Evolutionary conservation across 2,329 filamentous ascomycete genomes (phyloP).

Genomic region (Trichoderma polysporum): DNA sequence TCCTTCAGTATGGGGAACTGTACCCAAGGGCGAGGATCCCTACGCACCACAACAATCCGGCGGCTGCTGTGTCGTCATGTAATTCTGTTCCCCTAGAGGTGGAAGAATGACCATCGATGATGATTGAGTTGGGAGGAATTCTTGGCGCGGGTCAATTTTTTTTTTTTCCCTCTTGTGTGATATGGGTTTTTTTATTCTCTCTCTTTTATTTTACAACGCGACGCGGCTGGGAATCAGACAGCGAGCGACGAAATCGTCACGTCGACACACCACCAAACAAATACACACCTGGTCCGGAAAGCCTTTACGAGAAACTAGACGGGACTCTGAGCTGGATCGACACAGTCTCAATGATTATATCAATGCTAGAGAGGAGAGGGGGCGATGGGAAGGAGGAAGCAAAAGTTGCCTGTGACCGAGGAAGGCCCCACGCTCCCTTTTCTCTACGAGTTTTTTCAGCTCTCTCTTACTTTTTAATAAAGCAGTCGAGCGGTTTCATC

Average conservation of each 20-base stretch:
- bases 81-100: slow-evolving; percentile 30
- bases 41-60: slow-evolving; percentile 92
- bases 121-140: slow-evolving; percentile 23
- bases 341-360: slow-evolving; percentile 20
- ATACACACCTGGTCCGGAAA: slow-evolving; percentile 17
- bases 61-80: slow-evolving; percentile 97
- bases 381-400: slow-evolving; percentile 12
- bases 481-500: slow-evolving; percentile 19
- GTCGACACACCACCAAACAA: slow-evolving; percentile 9
- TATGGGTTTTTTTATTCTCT: slow-evolving; percentile 25
- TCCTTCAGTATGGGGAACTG: slow-evolving; percentile 90
- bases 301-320: slow-evolving; percentile 19
- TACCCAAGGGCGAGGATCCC: slow-evolving; percentile 95
- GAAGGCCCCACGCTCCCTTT: slow-evolving; percentile 1
- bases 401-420: slow-evolving; percentile 5
- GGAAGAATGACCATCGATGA: slow-evolving; percentile 29
- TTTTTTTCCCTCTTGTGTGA: slow-evolving; percentile 23
- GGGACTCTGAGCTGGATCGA: slow-evolving; percentile 16
- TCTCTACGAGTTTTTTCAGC: slow-evolving; percentile 14
- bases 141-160: slow-evolving; percentile 24
- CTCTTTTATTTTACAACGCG: slow-evolving; percentile 15
- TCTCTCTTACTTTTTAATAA: slow-evolving; percentile 20
- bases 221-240: slow-evolving; percentile 28
- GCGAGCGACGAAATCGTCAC: slow-evolving; percentile 22
- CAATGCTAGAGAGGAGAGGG: slow-evolving; percentile 14